Percentiles rank a stretch among this genome's conserved stretches.
phyloP scores from a whole-genome alignment of 345 rosid genomes.

The Acer saccharum region DNA sequence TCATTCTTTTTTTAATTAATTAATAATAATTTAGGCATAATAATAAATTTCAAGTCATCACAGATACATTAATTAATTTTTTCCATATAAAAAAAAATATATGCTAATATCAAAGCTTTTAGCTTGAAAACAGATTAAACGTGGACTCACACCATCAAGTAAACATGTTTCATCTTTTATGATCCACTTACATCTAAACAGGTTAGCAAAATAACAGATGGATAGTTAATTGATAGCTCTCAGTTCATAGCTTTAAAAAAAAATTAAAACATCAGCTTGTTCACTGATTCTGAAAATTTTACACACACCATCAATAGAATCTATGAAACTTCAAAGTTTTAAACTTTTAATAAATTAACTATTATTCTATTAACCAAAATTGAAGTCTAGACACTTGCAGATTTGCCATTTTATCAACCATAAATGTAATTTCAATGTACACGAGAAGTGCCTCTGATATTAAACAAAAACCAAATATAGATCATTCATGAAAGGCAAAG shows the following conservation, averaged over 20 bases:
- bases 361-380: not conserved
- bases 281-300: not conserved
- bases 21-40: no score
- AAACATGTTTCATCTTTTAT: conserved; percentile 1
- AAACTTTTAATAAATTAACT: not conserved
- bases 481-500: not conserved
- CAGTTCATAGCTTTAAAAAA: not conserved
- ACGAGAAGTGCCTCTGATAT: not conserved
- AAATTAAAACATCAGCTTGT: not conserved
- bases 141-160: not conserved
- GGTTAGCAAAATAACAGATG: not conserved
- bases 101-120: not conserved
- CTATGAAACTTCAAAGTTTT: not conserved
- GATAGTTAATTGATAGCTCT: not conserved
- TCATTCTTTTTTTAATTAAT: not conserved
- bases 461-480: not conserved
- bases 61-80: not conserved
- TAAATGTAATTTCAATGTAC: not conserved
- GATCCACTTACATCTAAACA: not conserved
- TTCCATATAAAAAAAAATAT: not conserved
- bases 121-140: not conserved
- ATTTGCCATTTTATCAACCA: not conserved
- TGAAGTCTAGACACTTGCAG: not conserved
- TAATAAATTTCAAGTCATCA: not conserved
- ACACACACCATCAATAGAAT: not conserved